Base-by-base conservation (phyloP, 352 stramenopile genomes). In the Thraustochytrium sp. region DNA sequence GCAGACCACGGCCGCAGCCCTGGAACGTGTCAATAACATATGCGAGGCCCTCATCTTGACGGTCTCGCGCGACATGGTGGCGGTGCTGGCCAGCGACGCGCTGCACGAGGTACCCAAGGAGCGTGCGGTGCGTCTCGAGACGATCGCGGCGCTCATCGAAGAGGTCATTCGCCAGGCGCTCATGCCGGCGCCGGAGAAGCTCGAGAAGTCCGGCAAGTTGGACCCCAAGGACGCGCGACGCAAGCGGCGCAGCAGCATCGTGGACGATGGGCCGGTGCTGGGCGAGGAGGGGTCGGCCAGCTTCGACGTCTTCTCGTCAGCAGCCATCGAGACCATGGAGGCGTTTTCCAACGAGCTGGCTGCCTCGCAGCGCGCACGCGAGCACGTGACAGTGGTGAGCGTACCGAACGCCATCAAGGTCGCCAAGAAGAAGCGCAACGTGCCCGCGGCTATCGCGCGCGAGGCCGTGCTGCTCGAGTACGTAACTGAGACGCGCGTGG, bases 381-480 rank as follows among this genome's bases (percentile, higher is more conserved):
- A 46, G 44, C 1, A 64, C 31, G 68, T 63, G 13, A 26, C 11
- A 9, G 68, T 80, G 26, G 68, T 80, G 34, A 80, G 68, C 34
- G 53, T 80, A 21, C 68, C 68, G 23, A 72, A 80, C 21, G 68
- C 42, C 4, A 51, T 80, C 68, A 80, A 80, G 53, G 1, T 34
- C 5, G 68, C 68, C 34, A 80, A 80, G 68, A 61, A 80, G 68
- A 80, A 80, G 31, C 46, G 68, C 37, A 61, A 61, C 18, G 68
- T 80, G 16, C 68, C 68, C n/a, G 49, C 44, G 4, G 63, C 31
- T 9, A 72, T 80, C 18, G 68, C 68, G 3, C 68, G 68, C 31
- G 68, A 80, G 38, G 68, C 68, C 26, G 40, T 53, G 16, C 13
- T 80, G 51, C 53, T 80, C 23, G 44, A 72, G 31, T 80, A 80